A percentile compares a stretch with the other conserved stretches of the same genome.
These are phyloP conservation scores for Pneumocystis carinii DNA, from an alignment of 1,139 yeast genomes.

Conservation along the genomic window DNA sequence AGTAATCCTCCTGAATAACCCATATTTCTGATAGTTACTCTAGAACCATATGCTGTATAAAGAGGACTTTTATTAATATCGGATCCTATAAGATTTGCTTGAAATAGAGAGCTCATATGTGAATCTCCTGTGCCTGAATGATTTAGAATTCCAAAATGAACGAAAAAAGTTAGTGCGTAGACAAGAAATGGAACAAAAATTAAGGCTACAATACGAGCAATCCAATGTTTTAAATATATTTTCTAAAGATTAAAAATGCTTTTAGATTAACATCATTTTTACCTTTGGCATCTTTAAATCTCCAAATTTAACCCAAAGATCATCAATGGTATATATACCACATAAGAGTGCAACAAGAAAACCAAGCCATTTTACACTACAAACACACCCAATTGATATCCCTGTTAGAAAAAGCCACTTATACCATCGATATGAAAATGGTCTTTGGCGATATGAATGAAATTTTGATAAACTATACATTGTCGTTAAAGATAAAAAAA, in stretches of 20 bases:
- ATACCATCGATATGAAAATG: conserved; percentile 82
- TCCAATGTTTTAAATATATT: conserved; percentile 54
- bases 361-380: conserved; percentile 89
- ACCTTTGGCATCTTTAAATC: conserved; percentile 30
- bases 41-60: conserved; percentile 68
- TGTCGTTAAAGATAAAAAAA: conserved; percentile 79
- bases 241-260: conserved; percentile 11
- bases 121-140: conserved; percentile 94
- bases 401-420: conserved; percentile 75
- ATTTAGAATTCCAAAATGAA: conserved; percentile 61
- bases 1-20: conserved; percentile 84
- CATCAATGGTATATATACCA: conserved; percentile 72
- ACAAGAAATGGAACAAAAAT: conserved; percentile 61
- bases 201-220: conserved; percentile 45
- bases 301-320: conserved; percentile 50
- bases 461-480: conserved; percentile 63
- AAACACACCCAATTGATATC: conserved; percentile 71
- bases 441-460: conserved; percentile 50
- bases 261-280: background rate
- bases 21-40: conserved; percentile 70
- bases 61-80: conserved; percentile 77
- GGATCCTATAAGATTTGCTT: conserved; percentile 75
- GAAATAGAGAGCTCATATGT: conserved; percentile 91
- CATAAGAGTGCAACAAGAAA: conserved; percentile 67
- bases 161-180: conserved; percentile 56